A percentile compares a stretch with the other conserved stretches of the same genome.
These are phyloP conservation scores for Ascochyta pisi DNA, from an alignment of 2,329 filamentous ascomycete genomes.

Conservation along the genomic window DNA sequence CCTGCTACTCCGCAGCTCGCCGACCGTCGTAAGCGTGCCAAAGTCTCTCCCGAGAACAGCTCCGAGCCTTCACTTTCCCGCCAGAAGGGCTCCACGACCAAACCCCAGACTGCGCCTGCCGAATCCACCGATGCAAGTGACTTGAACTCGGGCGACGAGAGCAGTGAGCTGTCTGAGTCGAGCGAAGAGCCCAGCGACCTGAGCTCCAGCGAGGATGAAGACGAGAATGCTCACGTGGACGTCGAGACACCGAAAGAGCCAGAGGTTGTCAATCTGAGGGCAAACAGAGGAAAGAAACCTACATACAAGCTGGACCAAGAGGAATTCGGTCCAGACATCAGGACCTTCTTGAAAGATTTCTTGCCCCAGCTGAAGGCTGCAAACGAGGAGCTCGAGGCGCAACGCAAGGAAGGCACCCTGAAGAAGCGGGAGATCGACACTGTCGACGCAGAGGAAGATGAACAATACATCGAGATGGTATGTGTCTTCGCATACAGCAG, in stretches of 20 bases:
- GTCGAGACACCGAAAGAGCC: constrained; percentile 12
- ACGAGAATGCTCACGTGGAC: constrained; percentile 24
- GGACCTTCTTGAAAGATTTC: constrained; percentile 50
- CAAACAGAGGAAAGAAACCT: constrained; percentile 42
- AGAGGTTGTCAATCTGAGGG: constrained; percentile 37
- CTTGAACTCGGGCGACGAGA: constrained; percentile 31
- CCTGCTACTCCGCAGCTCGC: constrained; percentile 9
- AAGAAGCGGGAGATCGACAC: constrained; percentile 47
- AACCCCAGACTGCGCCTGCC: constrained; percentile 25
- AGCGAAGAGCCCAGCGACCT: constrained; percentile 49
- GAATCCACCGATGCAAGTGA: constrained; percentile 31
- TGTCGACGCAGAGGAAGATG: constrained; percentile 35
- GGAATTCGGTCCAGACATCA: constrained; percentile 40
- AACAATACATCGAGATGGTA: constrained; percentile 53
- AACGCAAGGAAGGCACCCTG: constrained; percentile 50
- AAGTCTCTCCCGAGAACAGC: constrained; percentile 29
- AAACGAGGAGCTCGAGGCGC: constrained; percentile 52
- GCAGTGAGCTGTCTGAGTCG: constrained; percentile 43
- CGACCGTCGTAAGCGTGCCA: constrained; percentile 35
- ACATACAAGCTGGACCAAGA: constrained; percentile 36
- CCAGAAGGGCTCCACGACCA: constrained; percentile 24
- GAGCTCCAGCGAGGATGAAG: constrained; percentile 39
- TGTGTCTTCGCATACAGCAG: constrained; percentile 3
- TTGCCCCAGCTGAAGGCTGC: constrained; percentile 53
- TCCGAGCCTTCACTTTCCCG: constrained; percentile 29